Base-by-base conservation (phyloP, 352 stramenopile genomes). In the Stephanocyclus meneghinianus region DNA sequence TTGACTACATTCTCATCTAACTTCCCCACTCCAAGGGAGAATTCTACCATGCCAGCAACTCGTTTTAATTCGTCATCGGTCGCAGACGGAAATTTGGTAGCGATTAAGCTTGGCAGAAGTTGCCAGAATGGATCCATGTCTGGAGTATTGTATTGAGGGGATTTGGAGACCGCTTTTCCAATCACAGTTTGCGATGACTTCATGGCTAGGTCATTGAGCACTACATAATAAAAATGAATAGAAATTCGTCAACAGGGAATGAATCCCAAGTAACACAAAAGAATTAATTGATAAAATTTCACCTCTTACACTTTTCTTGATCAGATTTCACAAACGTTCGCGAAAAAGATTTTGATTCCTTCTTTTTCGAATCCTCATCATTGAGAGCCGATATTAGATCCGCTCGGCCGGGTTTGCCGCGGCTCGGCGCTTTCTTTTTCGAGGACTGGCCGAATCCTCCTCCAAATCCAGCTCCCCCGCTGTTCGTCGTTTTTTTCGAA, bases 111-210 rank as follows among this genome's bases (percentile, higher is more conserved):
- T 13, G 87, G 87, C 44, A 92, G 81, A 0, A 91, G 62, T 61
- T 87, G 71, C 83, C 83, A 92, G 68, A 92, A 92, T 0, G 85
- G 78, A 76, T 92, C 87, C 44, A 80, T 79, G 6, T 88, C 71
- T 15, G 78, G 70, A 35, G 70, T 73, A 15, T 73, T 69, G 40
- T 70, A 70, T 3, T 72, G n/a, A 30, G 80, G 80, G 16, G 81
- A 84, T 37, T 71, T 77, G 2, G 76, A 65, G 4, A 91, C 86
- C 6, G 79, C 79, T 51, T 68, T 55, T 11, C 86, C 86, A 29
- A 91, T 86, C 21, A 59, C 60, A 40, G 81, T 88, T 18, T 66
- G 26, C 0, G 73, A 50, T 10, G 86, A 78, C 53, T 76, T 64
- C 5, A 60, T 51, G 16, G 83, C 77, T 4, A 91, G 73, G 13